Percentiles rank a stretch among this genome's conserved stretches.
Evolutionary conservation across 106 monocot genomes (phyloP).

Genomic region (Acanthochlamys bracteata): DNA sequence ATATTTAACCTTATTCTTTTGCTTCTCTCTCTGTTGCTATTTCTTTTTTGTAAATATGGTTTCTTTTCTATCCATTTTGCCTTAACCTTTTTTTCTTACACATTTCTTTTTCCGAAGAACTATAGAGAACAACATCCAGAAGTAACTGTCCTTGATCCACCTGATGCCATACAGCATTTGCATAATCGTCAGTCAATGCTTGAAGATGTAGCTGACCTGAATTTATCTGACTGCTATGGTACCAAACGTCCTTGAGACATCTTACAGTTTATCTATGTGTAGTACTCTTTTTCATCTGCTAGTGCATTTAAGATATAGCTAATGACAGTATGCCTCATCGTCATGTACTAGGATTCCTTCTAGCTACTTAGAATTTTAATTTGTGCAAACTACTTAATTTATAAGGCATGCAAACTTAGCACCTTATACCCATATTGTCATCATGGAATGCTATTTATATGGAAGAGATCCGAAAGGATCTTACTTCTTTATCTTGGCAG

Average conservation of each 20-base stretch:
- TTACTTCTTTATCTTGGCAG: too few species aligned
- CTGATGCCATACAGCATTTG: slow-evolving; percentile 76
- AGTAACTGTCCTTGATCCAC: slow-evolving; percentile 92
- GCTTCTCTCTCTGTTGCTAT: background rate
- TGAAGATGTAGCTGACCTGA: slow-evolving; percentile 76
- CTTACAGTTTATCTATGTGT: background rate
- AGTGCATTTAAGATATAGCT: too few species aligned
- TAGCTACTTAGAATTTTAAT: background rate
- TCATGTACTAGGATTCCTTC: too few species aligned
- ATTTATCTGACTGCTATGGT: slow-evolving; percentile 63
- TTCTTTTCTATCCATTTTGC: background rate
- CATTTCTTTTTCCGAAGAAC: slow-evolving; percentile 31
- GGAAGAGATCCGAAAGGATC: too few species aligned
- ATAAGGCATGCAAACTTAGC: background rate
- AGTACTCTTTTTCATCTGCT: background rate
- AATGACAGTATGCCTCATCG: too few species aligned
- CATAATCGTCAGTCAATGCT: slow-evolving; percentile 95
- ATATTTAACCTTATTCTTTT: too few species aligned
- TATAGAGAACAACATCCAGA: slow-evolving; percentile 78
- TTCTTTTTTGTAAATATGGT: background rate
- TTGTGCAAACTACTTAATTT: background rate
- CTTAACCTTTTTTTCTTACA: slow-evolving; percentile 1
- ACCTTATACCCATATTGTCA: background rate
- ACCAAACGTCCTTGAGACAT: background rate
- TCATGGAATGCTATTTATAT: too few species aligned